phyloP scores from a whole-genome alignment of 2,329 filamentous ascomycete genomes.

The Arthroderma sp. region DNA sequence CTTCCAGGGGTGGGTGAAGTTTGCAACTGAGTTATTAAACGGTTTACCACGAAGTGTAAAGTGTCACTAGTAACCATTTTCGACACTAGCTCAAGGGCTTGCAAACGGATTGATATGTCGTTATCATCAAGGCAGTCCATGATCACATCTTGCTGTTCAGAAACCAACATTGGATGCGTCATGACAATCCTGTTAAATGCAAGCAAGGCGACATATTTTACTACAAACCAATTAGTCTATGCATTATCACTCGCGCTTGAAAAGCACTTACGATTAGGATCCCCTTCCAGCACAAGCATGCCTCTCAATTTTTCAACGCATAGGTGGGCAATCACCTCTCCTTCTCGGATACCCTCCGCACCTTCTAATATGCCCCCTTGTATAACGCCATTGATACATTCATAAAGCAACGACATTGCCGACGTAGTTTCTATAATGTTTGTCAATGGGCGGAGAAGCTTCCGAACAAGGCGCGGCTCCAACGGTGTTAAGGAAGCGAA shows the following conservation, averaged over 20 bases:
- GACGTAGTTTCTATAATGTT: slow-evolving; percentile 88
- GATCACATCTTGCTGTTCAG: slow-evolving; percentile 90
- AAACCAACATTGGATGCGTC: slow-evolving; percentile 77
- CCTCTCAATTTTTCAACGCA: slow-evolving; percentile 87
- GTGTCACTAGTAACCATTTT: slow-evolving; percentile 90
- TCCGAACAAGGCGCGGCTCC: slow-evolving; percentile 81
- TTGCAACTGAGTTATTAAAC: slow-evolving; percentile 69
- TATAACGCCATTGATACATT: slow-evolving; percentile 97
- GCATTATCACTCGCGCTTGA: not conserved
- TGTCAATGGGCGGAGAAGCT: slow-evolving; percentile 78
- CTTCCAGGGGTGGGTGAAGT: slow-evolving; percentile 48
- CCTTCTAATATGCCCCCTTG: slow-evolving; percentile 86
- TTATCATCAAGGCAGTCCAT: slow-evolving; percentile 90
- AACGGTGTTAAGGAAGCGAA: slow-evolving; percentile 90
- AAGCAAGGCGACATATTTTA: slow-evolving; percentile 92
- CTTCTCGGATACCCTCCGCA: slow-evolving; percentile 63
- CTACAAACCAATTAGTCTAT: slow-evolving; percentile 31
- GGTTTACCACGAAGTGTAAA: slow-evolving; percentile 67
- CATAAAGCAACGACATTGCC: slow-evolving; percentile 95
- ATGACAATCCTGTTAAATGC: slow-evolving; percentile 90
- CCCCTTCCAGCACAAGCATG: slow-evolving; percentile 87
- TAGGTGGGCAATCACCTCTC: slow-evolving; percentile 80
- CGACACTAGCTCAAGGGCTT: slow-evolving; percentile 80
- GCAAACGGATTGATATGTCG: slow-evolving; percentile 88
- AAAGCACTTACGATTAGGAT: slow-evolving; percentile 65